phyloP scores from a whole-genome alignment of 1,139 yeast species.

The Magnusiomyces paraingens region DNA sequence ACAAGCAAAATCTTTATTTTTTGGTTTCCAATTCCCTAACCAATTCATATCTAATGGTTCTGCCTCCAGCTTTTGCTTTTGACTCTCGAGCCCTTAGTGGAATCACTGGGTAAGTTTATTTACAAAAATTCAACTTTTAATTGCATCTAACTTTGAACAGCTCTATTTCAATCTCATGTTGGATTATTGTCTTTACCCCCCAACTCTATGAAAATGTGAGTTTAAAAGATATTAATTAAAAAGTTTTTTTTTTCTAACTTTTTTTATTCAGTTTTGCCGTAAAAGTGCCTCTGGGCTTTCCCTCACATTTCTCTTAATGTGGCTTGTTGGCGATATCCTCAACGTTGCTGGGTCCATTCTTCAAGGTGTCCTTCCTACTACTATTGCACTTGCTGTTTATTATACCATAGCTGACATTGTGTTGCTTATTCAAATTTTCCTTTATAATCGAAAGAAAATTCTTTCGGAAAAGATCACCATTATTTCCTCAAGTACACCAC shows the following conservation, averaged over 20 bases:
- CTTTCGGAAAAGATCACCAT: neutral
- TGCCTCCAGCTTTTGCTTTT: slow-evolving; percentile 45
- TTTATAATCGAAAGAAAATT: slow-evolving; percentile 50
- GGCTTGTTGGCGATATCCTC: slow-evolving; percentile 89
- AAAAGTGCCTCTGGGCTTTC: slow-evolving; percentile 85
- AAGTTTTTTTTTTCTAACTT: too few relatives aligned
- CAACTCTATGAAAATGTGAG: slow-evolving; percentile 78
- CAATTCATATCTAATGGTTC: too few relatives aligned
- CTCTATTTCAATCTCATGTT: slow-evolving; percentile 89
- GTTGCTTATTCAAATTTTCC: slow-evolving; percentile 70
- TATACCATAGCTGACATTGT: slow-evolving; percentile 88
- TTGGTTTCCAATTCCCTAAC: too few relatives aligned
- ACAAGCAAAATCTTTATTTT: too few relatives aligned
- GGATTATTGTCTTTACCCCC: slow-evolving; percentile 98
- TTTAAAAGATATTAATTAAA: neutral
- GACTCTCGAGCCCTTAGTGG: slow-evolving; percentile 82
- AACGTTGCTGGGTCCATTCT: slow-evolving; percentile 82
- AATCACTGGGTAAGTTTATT: slow-evolving; percentile 53
- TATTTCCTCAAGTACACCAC: neutral
- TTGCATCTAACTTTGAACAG: too few relatives aligned
- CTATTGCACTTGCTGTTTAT: slow-evolving; percentile 78
- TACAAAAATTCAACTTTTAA: too few relatives aligned
- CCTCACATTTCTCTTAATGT: slow-evolving; percentile 68
- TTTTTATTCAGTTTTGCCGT: slow-evolving; percentile 46
- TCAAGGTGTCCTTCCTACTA: slow-evolving; percentile 87